Evolutionary conservation across 73 alveolate species (phyloP), one percentile per base, ranked within the genome.

Genomic region (Loxodes magnus): DNA sequence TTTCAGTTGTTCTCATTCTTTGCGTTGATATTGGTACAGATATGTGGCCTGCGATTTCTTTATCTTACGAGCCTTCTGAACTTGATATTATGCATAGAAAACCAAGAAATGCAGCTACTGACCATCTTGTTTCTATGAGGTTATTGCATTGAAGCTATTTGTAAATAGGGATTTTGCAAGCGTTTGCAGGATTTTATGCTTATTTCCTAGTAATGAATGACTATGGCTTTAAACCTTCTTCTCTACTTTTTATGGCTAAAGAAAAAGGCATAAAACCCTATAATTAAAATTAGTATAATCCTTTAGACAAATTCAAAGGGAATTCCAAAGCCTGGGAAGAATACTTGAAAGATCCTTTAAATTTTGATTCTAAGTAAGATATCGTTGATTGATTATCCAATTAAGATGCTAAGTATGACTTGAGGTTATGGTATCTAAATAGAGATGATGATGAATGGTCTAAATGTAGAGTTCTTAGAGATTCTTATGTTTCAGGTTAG

Each of bases 21-120:
- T 61, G 78, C 26, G 71, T 88, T 25, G 79, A 76, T 61, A 60
- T 85, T 7, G 96, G 98, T 14, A 88, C 96, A 41, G 96, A 85
- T 77, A 75, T 88, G 12, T 54, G 61, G 69, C 98, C 98, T n/a
- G 90, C 92, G 44, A 72, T 88, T 34, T 75, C 93, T 31, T 76
- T 85, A 42, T 91, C 98, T 30, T 85, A 88, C 77, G 98, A 88
- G 42, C 63, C 70, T 9, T 84, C 96, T n/a, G 98, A 89, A 49
- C 56, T 76, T 20, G 98, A 90, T 46, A 86, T 89, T 39, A 76
- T 89, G 86, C 76, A 86, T 19, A 65, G 92, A 58, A 74, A 61
- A 43, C 98, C 98, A 7, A 67, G 98, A 35, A 88, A 81, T 64
- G 70, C 79, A 46, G 80, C 79, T 71, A 59, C 67, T 22, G 98